Conservation (phyloP, 1,284 basidiomycete species). For the Pseudozyma tsukubaensis region DNA sequence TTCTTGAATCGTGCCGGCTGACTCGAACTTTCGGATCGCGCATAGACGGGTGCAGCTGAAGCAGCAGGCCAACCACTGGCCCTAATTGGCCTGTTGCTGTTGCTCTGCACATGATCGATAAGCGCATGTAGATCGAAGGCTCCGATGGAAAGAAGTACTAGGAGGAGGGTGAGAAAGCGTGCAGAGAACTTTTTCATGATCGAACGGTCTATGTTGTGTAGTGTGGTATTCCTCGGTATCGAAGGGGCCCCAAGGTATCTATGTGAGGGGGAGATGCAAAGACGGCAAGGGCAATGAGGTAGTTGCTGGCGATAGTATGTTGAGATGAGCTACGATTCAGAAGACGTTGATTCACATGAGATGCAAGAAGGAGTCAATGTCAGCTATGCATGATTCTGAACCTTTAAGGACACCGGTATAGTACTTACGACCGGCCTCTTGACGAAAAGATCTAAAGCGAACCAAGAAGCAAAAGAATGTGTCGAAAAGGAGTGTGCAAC, state of each 20-base stretch:
- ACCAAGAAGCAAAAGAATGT: conserved; percentile 15
- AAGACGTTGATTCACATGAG: neutral
- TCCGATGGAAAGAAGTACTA: conserved; percentile 52
- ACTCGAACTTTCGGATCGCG: too few species aligned
- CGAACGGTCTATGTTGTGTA: neutral
- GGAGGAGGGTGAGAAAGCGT: conserved; percentile 47
- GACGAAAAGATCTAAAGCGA: neutral
- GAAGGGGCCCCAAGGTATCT: too few species aligned
- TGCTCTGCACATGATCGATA: conserved; percentile 6
- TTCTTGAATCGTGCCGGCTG: conserved; percentile 18
- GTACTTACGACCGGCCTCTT: conserved; percentile 40
- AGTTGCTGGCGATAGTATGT: too few species aligned
- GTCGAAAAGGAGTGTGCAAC: conserved; percentile 11
- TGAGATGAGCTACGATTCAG: neutral
- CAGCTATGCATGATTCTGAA: neutral
- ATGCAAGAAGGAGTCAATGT: neutral
- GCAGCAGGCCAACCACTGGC: conserved; percentile 20
- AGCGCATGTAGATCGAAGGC: conserved; percentile 35
- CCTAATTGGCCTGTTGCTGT: too few species aligned
- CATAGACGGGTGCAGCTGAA: too few species aligned
- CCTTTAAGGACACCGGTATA: neutral
- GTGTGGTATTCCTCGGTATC: too few species aligned
- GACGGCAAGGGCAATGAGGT: too few species aligned
- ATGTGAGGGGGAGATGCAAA: too few species aligned
- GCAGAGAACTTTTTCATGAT: conserved; percentile 47